These are phyloP conservation scores for Pseudogymnoascus sp. DNA, from an alignment of 2,329 filamentous ascomycete genomes.

Conservation along the genomic window DNA sequence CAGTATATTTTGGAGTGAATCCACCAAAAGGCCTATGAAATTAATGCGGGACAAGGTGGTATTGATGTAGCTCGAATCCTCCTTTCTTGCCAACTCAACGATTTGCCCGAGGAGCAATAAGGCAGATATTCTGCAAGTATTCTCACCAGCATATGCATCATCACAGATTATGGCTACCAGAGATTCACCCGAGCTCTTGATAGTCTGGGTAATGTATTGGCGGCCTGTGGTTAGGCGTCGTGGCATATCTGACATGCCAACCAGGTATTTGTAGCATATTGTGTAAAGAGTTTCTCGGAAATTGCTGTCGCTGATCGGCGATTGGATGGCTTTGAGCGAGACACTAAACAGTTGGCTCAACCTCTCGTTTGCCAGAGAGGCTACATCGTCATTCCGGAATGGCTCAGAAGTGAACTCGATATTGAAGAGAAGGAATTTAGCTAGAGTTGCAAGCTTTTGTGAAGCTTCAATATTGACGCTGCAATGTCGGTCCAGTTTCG, in stretches of 20 bases:
- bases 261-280: slow-evolving; percentile 81
- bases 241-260: slow-evolving; percentile 53
- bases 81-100: slow-evolving; percentile 63
- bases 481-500: slow-evolving; percentile 74
- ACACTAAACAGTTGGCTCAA: slow-evolving; percentile 87
- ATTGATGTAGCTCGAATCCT: slow-evolving; percentile 66
- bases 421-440: slow-evolving; percentile 63
- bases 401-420: slow-evolving; percentile 49
- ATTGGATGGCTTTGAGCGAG: slow-evolving; percentile 70
- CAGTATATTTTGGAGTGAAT: slow-evolving; percentile 73
- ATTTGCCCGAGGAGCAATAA: slow-evolving; percentile 75
- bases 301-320: slow-evolving; percentile 60
- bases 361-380: slow-evolving; percentile 78
- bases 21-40: slow-evolving; percentile 82
- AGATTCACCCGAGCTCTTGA: slow-evolving; percentile 73
- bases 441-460: slow-evolving; percentile 68
- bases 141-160: slow-evolving; percentile 80
- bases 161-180: slow-evolving; percentile 85
- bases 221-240: slow-evolving; percentile 39
- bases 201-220: slow-evolving; percentile 54
- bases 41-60: slow-evolving; percentile 78
- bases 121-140: slow-evolving; percentile 75
- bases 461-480: slow-evolving; percentile 62
- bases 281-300: slow-evolving; percentile 83
- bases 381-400: slow-evolving; percentile 39